Evolutionary conservation across 352 stramenopile species (phyloP).

Genomic region (Globisporangium heterothallicum): DNA sequence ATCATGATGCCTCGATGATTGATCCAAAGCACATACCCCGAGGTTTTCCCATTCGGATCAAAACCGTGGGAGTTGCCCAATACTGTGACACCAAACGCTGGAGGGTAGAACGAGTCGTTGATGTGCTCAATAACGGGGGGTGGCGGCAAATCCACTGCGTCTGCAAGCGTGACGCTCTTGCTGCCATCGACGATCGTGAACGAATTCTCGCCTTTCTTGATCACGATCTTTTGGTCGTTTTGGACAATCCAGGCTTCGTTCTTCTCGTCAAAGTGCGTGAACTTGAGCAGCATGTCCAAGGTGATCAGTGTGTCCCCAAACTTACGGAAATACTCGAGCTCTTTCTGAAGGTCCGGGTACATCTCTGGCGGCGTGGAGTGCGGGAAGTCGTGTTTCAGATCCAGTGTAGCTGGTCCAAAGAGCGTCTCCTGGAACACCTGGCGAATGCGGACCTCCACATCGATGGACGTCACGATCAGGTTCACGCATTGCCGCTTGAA

Average conservation of each 20-base stretch:
- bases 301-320: slow-evolving; percentile 88
- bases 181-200: slow-evolving; percentile 63
- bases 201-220: slow-evolving; percentile 59
- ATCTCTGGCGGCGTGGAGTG: slow-evolving; percentile 41
- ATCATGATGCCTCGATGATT: slow-evolving; percentile 97
- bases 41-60: slow-evolving; percentile 91
- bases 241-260: slow-evolving; percentile 51
- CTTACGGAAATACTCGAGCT: slow-evolving; percentile 88
- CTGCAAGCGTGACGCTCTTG: slow-evolving; percentile 51
- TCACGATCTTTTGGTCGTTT: slow-evolving; percentile 54
- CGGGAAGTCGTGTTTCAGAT: slow-evolving; percentile 76
- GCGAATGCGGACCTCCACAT: slow-evolving; percentile 77
- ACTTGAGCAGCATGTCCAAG: slow-evolving; percentile 86
- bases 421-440: slow-evolving; percentile 89
- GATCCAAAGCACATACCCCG: slow-evolving; percentile 96
- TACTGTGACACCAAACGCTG: slow-evolving; percentile 94
- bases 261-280: slow-evolving; percentile 79
- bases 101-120: slow-evolving; percentile 87
- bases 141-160: slow-evolving; percentile 49
- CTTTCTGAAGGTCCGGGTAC: slow-evolving; percentile 73
- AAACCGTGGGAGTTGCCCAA: slow-evolving; percentile 95
- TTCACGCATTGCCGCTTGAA: slow-evolving; percentile 86
- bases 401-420: slow-evolving; percentile 68
- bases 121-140: slow-evolving; percentile 30
- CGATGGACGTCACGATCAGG: slow-evolving; percentile 72